These are phyloP conservation scores for Knoxdaviesia proteae DNA, from an alignment of 2,329 filamentous ascomycete genomes.

Conservation along the genomic window DNA sequence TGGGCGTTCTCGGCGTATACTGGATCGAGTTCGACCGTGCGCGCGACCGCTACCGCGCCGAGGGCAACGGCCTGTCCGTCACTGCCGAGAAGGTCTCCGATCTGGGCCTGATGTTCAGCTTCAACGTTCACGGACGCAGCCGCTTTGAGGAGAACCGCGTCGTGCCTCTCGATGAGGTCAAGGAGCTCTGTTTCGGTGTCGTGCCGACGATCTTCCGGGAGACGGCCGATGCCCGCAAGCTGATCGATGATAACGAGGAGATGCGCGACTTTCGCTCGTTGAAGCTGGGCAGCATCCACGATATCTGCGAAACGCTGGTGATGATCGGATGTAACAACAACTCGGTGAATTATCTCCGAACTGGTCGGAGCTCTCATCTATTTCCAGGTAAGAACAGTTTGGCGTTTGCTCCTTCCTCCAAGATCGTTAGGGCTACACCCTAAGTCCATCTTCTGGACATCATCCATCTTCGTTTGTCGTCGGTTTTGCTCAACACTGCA, in stretches of 20 bases:
- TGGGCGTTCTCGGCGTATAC: constrained; percentile 31
- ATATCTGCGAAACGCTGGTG: constrained; percentile 30
- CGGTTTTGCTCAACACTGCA: too few relatives aligned
- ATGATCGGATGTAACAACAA: constrained; percentile 32
- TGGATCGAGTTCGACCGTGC: constrained; percentile 36
- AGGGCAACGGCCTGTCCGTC: constrained; percentile 32
- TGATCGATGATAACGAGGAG: constrained; percentile 18
- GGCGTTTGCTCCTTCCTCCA: constrained; percentile 2
- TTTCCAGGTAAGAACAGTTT: constrained; percentile 20
- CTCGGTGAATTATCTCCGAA: constrained; percentile 22
- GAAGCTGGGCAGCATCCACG: constrained; percentile 24
- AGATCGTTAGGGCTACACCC: background rate
- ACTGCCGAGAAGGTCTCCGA: constrained; percentile 24
- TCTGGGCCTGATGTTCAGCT: constrained; percentile 32
- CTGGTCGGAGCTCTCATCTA: constrained; percentile 21
- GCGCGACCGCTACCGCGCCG: constrained; percentile 28
- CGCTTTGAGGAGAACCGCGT: constrained; percentile 27
- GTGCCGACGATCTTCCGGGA: constrained; percentile 31
- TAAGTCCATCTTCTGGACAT: background rate
- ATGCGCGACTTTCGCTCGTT: constrained; percentile 20
- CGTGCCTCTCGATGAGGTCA: constrained; percentile 30
- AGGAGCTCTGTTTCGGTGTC: constrained; percentile 33
- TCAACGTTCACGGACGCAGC: constrained; percentile 27
- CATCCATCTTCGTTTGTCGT: background rate
- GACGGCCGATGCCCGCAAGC: constrained; percentile 16